Evolutionary conservation across 345 rosid species (phyloP), one percentile per base, ranked within the genome.

Genomic region (Salix exigua): DNA sequence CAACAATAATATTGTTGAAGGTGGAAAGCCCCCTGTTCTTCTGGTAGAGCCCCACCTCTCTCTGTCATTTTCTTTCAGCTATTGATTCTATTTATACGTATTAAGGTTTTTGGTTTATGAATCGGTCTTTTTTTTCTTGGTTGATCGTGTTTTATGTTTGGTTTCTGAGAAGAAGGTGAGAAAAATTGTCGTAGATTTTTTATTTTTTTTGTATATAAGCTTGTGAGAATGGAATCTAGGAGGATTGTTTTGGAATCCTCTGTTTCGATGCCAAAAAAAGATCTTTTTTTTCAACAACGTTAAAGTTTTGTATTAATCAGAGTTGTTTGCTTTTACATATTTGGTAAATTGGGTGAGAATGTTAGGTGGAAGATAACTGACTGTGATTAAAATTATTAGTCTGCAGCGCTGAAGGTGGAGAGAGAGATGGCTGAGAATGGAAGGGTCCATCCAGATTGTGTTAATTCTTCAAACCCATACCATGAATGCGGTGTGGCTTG

Each of bases 401-500:
- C 42, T 74, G 68, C 42, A 50, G 78, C 8, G 33, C 51, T 70
- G 14, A 7, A 60, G 65, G 67, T 46, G 68, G 73, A 72, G 4
- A 62, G 48, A 30, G 77, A 78, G 81, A 82, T 82, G 84, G 66
- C 84, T 44, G 70, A 73, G 33, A 65, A 70, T 66, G 84, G 81
- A 48, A 78, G 81, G 42, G 81, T 78, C 2, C 84, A 82, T 66
- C 81, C 84, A 5, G 73, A 66, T 6, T 82, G 84, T 30, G 71
- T 46, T 31, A 82, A 82, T 78, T 76, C 81, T 58, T 13, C 70
- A 3, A 82, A 82, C 68, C 84, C 84, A 4, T 82, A 82, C n/a
- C 84, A 82, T 71, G 84, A 82, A 70, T 82, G 84, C n/a, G 81
- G 81, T 51, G 81, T 70, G 11, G 68, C 75, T 66, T 82, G 84